Base-by-base conservation (phyloP, 2,329 filamentous ascomycete species). In the Ophiosphaerella korrae region DNA sequence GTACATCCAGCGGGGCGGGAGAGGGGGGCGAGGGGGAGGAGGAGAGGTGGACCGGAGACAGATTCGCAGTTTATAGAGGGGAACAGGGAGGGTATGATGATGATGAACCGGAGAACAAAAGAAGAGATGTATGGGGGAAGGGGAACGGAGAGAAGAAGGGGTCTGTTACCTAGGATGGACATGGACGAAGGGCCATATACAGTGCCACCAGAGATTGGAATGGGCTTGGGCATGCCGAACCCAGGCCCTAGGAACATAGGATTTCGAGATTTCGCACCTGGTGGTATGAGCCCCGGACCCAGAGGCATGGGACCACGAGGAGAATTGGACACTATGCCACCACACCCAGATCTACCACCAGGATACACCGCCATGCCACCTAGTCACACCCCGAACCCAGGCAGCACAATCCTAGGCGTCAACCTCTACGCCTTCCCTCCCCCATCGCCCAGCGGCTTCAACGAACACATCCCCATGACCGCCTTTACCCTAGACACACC, bases 401-500 rank as follows among this genome's bases (percentile, higher is more conserved):
- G 14, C 11, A 16, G 36, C 16, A 16, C 9, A 13, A 39, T 39
- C 11, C 16, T 18, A 21, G 36, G 36, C 11, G 26, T 29, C 26
- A 29, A 29, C 26, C 45, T 50, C 2, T 58, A 50, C n/a, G 6
- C 42, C 18, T 44, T 38, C 33, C 24, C 35, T 4, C n/a, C 37
- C 38, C 48, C 48, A 39, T 34, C 45, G n/a, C 45, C 48, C 24
- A 38, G 43, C 18, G 38, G 35, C 5, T 36, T 53, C 21, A 41
- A 63, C 26, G 53, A 56, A 31, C 43, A 45, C 9, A 46, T 62
- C 11, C 53, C 62, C 16, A 55, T 57, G 49, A 57, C 56, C 39
- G 9, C 47, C 32, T 3, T 44, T 29, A 13, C 24, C 45, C 1
- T 34, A 32, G 14, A 24, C 40, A 13, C 14, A 13, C 2, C 51